Base-by-base conservation (phyloP, 257 asterid genomes). In the Voacanga thouarsii region DNA sequence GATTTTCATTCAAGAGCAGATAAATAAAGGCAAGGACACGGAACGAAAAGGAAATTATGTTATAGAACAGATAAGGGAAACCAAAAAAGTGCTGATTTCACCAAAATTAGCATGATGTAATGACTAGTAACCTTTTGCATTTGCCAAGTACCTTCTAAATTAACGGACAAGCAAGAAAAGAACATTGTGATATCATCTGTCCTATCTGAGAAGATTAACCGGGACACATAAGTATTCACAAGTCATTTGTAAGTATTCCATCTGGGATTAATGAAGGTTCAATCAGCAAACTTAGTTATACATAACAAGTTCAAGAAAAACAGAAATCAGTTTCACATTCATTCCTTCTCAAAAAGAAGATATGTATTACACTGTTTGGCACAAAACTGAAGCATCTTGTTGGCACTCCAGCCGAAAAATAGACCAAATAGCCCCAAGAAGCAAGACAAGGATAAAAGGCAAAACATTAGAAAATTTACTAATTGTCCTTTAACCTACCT, bases 401-500 rank as follows among this genome's bases (percentile, higher is more conserved):
- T 63, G 18, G 33, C 30, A 12, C 21, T n/a, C 33, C 3, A 61
- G 16, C 68, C 3, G 19, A 26, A 61, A 26, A 61, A 12, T 61
- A 11, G 30, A 61, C 68, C 37, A 61, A 24, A 18, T 53, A 16
- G 23, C 23, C 70, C 23, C 33, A 4, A 39, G 18, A 37, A 26
- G 16, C n/a, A 43, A 73, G 44, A 55, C 7, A 57, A 57, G 39
- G 51, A n/a, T 4, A 47, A 51, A 55, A 72, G 26, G 23, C 6
- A 39, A 51, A 15, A 24, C 0, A 53, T 5, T 33, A 47, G 30
- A 45, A 57, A 24, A 18, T 19, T 75, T 64, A 49, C 26, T 26
- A 53, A 51, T 66, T 66, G 26, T 64, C 75, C 69, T 3, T 75
- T 41, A 7, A 74, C 26, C 77, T 82, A 92, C 99, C 99, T 82